Conservation (phyloP, 441 rosid species). For the Jatropha multifida region DNA sequence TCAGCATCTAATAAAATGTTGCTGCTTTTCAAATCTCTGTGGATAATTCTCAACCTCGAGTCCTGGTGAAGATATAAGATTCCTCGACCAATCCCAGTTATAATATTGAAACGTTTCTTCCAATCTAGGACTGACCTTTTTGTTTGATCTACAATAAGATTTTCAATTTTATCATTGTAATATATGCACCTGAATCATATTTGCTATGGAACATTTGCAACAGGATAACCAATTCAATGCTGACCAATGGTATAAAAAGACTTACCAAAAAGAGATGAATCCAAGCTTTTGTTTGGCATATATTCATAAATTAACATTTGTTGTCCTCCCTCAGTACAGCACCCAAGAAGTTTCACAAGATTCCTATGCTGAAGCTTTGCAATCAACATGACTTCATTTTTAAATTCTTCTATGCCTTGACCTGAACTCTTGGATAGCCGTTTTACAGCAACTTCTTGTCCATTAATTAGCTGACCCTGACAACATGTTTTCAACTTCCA, state of each 20-base stretch:
- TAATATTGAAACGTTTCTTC: slow-evolving; percentile 44
- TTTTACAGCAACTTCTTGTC: slow-evolving; percentile 57
- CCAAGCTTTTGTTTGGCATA: slow-evolving; percentile 15
- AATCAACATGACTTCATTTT: no score
- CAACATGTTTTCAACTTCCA: not conserved
- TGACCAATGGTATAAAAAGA: not conserved
- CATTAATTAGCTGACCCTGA: slow-evolving; percentile 48
- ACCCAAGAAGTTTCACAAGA: no score
- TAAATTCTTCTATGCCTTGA: no score
- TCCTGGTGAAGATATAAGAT: slow-evolving; percentile 61
- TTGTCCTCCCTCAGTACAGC: no score
- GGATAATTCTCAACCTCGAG: slow-evolving; percentile 52
- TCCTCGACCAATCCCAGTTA: slow-evolving; percentile 54
- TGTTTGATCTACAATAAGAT: slow-evolving; percentile 26
- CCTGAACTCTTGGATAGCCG: slow-evolving; percentile 33
- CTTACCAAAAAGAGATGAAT: slow-evolving; percentile 46
- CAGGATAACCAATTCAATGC: no score
- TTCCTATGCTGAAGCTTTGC: no score
- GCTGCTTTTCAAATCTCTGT: no score
- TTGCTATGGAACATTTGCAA: no score
- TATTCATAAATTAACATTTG: no score
- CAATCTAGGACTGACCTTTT: slow-evolving; percentile 35
- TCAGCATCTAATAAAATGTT: no score
- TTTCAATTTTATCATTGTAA: not conserved
- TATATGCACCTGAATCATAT: not conserved